Conservation (phyloP, 2,329 filamentous ascomycete genomes). For the Periconia sp. region DNA sequence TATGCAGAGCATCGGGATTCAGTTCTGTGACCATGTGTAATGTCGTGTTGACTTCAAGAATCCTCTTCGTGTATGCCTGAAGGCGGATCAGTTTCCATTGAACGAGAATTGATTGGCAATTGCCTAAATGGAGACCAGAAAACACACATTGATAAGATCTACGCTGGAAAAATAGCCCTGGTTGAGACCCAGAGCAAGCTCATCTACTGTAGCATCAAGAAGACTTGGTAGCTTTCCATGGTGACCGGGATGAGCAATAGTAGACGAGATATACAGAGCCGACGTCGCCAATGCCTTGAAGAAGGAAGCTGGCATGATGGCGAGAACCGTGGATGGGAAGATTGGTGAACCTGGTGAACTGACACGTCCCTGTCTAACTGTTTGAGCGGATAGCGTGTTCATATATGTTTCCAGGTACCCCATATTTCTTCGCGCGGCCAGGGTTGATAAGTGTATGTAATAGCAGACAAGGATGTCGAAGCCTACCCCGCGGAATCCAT, state of each 20-base stretch:
- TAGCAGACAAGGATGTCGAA: constrained; percentile 2
- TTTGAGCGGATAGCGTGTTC: background rate
- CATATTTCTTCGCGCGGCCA: no score
- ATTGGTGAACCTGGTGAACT: background rate
- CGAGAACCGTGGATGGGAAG: background rate
- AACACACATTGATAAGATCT: constrained; percentile 52
- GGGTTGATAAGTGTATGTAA: background rate
- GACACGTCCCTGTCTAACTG: no score
- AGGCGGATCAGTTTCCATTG: background rate
- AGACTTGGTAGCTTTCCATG: constrained; percentile 39
- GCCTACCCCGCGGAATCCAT: background rate
- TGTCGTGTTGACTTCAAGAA: constrained; percentile 55
- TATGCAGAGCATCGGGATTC: constrained; percentile 57
- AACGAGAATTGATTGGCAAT: background rate
- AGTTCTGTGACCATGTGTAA: constrained; percentile 57
- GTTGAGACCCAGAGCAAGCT: constrained; percentile 53
- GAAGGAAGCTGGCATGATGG: constrained; percentile 10
- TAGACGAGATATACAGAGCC: constrained; percentile 12
- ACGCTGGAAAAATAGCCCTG: constrained; percentile 57
- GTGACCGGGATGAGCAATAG: constrained; percentile 9
- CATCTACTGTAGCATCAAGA: constrained; percentile 55
- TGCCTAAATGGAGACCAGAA: background rate
- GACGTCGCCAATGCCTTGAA: constrained; percentile 20
- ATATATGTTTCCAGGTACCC: background rate
- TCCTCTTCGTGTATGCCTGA: constrained; percentile 55